phyloP scores from a whole-genome alignment of 441 rosid species.

The Jatropha multifida region DNA sequence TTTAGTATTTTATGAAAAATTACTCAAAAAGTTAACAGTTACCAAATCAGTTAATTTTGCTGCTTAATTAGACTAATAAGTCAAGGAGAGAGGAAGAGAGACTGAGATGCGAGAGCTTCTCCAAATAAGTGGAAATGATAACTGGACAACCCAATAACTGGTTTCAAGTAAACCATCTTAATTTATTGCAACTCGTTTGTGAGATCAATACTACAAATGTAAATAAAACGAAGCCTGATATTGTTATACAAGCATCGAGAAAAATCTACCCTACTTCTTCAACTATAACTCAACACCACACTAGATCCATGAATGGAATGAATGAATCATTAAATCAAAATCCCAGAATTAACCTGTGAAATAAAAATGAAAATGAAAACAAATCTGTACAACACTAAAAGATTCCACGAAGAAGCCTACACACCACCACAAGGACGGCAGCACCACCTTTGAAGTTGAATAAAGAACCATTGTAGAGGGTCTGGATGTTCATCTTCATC shows the following conservation, averaged over 20 bases:
- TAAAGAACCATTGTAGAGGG: conserved; percentile 61
- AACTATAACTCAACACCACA: not conserved
- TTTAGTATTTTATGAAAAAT: too few relatives aligned
- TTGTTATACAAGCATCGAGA: not conserved
- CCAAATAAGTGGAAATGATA: too few relatives aligned
- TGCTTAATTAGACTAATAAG: too few relatives aligned
- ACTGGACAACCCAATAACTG: not conserved
- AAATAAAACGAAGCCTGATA: not conserved
- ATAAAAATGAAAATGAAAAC: conserved; percentile 2
- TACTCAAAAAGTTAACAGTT: too few relatives aligned
- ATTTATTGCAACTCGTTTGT: not conserved
- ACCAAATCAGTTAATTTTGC: not conserved
- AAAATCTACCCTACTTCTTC: not conserved
- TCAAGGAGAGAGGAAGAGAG: not conserved
- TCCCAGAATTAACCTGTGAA: conserved; percentile 14
- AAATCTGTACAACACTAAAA: conserved; percentile 22
- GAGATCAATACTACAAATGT: not conserved
- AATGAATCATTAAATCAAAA: conserved; percentile 32
- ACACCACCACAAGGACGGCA: conserved; percentile 58
- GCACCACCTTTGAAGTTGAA: conserved; percentile 65
- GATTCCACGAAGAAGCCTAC: conserved; percentile 29
- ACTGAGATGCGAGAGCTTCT: too few relatives aligned
- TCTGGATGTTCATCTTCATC: conserved; percentile 52
- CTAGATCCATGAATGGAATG: conserved; percentile 43
- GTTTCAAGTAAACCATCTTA: not conserved